Evolutionary conservation across 345 rosid genomes (phyloP).

Genomic region (Aethionema arabicum): DNA sequence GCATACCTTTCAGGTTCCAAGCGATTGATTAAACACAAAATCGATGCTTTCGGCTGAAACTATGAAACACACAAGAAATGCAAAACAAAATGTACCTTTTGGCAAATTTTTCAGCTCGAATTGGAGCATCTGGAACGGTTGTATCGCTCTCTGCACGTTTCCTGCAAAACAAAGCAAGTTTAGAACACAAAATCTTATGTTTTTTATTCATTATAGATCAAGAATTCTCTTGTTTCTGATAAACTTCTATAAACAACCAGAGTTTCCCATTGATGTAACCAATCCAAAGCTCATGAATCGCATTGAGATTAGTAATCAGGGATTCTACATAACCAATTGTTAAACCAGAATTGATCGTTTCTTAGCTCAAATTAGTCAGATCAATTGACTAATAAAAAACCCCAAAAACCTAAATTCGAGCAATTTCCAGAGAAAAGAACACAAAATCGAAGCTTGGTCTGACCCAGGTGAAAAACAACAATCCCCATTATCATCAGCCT

Average conservation of each 20-base stretch:
- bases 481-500: neutral
- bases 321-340: constrained; percentile 6
- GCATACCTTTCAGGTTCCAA: constrained; percentile 51
- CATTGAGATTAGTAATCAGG: neutral
- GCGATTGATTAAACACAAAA: neutral
- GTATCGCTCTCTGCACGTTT: constrained; percentile 83
- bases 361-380: constrained; percentile 2
- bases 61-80: neutral
- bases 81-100: constrained; percentile 47
- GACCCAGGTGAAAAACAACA: constrained; percentile 22
- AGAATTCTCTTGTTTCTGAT: neutral
- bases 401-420: neutral
- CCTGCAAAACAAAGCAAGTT: constrained; percentile 42
- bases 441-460: constrained; percentile 15
- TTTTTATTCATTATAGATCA: neutral
- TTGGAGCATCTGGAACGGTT: constrained; percentile 68
- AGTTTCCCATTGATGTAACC: neutral
- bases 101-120: constrained; percentile 76
- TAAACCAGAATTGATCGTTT: neutral
- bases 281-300: constrained; percentile 5
- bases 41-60: neutral
- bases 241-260: neutral
- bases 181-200: neutral
- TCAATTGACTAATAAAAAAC: neutral
- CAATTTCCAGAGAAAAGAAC: neutral